Percentiles rank a stretch among this genome's conserved stretches.
These are phyloP conservation scores for Stylosanthes scabra DNA, from an alignment of 331 rosid genomes.

Conservation along the genomic window DNA sequence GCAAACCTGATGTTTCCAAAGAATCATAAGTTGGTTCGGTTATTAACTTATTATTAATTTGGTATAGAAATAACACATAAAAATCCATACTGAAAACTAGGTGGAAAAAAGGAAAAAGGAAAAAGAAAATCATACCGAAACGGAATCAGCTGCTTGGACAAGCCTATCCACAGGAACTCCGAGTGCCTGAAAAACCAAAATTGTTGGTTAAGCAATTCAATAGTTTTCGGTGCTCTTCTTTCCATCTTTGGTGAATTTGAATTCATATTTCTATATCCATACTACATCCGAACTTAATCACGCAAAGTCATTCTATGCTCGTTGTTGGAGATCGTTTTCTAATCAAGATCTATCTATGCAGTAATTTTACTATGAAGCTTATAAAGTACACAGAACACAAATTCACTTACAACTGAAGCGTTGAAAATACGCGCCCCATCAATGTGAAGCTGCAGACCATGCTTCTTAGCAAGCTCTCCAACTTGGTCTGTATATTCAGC, in stretches of 20 bases:
- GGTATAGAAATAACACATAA: constrained; percentile 4
- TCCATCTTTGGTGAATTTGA: background rate
- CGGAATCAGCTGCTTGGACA: constrained; percentile 93
- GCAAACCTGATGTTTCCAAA: constrained; percentile 66
- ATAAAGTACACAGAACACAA: background rate
- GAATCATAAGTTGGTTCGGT: constrained; percentile 3
- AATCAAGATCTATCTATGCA: constrained; percentile 9
- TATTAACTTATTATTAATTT: background rate
- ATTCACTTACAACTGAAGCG: constrained; percentile 73
- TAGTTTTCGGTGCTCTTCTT: constrained; percentile 2
- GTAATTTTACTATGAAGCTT: constrained; percentile 9
- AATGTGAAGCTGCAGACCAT: constrained; percentile 90
- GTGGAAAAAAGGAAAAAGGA: constrained; percentile 40
- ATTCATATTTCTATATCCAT: background rate
- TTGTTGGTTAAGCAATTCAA: constrained; percentile 24
- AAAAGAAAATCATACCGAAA: constrained; percentile 63
- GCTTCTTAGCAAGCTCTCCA: constrained; percentile 86
- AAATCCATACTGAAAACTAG: constrained; percentile 47
- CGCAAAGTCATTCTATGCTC: background rate
- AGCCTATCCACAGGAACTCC: constrained; percentile 89
- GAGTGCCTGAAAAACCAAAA: constrained; percentile 72
- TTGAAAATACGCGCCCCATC: constrained; percentile 98
- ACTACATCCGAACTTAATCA: background rate
- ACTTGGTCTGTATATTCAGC: constrained; percentile 84
- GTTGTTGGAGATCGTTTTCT: background rate